Evolutionary conservation across 345 rosid genomes (phyloP), one percentile per base, ranked within the genome.

Genomic region (Diplotaxis tenuifolia): DNA sequence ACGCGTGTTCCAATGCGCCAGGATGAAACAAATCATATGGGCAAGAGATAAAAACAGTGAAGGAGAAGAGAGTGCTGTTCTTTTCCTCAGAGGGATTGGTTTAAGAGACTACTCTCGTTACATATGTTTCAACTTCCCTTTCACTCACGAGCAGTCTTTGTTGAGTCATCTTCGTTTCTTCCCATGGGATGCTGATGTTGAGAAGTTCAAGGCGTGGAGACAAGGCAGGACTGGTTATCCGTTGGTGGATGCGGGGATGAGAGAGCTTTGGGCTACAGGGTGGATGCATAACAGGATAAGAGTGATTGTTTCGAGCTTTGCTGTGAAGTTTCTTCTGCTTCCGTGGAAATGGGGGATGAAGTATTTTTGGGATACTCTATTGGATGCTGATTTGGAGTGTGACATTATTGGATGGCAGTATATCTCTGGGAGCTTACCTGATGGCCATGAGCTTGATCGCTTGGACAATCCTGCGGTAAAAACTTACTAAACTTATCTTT

Each of bases 331-430:
- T 78, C 88, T 91, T 71, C 93, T 91, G 73, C 91, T 89, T 58
- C 97, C 98, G 25, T 91, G 98, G 98, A 88, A 80, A 76, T 91
- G 98, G 97, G 98, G 98, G 20, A 85, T 94, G 97, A 91, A 91
- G 80, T 94, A 91, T 72, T 91, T 89, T 68, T 94, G 97, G 96
- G 97, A 94, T 83, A 89, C 95, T 0, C 93, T 94, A 68, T 71
- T 94, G 78, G 97, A 94, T 82, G 96, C 96, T 28, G 97, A 91
- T 81, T 78, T 94, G 75, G 97, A 94, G 78, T 79, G 84, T 36
- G 95, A 91, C 72, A 91, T 94, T 71, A 86, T 94, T 16, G 97
- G 95, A 16, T 94, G 97, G 98, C 98, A 94, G 77, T 94, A 94
- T 76, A 88, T 94, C 63, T 94, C 96, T 0, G 95, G 98, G 36